Evolutionary conservation across 2,329 filamentous ascomycete species (phyloP).

Genomic region (Pseudogymnoascus sp.): DNA sequence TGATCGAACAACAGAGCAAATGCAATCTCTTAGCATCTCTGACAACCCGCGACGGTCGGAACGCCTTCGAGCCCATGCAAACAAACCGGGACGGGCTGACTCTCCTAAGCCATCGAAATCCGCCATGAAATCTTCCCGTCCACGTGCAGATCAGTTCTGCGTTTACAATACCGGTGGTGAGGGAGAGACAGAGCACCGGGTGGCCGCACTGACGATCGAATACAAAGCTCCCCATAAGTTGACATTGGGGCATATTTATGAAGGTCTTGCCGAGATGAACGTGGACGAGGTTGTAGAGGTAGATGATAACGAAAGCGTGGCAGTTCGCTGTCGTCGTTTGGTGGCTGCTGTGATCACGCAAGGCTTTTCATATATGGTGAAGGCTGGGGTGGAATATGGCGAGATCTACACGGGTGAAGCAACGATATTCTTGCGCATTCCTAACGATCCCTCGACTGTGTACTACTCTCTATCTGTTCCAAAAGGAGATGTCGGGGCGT

Average conservation of each 20-base stretch:
- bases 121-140: background rate
- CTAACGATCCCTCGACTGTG: slow-evolving; percentile 5
- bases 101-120: background rate
- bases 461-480: slow-evolving; percentile 10
- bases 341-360: slow-evolving; percentile 38
- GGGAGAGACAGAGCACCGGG: background rate
- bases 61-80: background rate
- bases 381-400: slow-evolving; percentile 29
- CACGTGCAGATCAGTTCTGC: background rate
- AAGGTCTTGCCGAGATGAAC: slow-evolving; percentile 28
- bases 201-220: slow-evolving; percentile 21
- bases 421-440: slow-evolving; percentile 9
- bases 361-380: slow-evolving; percentile 43
- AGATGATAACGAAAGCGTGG: slow-evolving; percentile 29
- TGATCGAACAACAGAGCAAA: background rate
- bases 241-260: slow-evolving; percentile 33
- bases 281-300: slow-evolving; percentile 33
- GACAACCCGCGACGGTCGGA: background rate
- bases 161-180: background rate
- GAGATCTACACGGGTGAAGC: slow-evolving; percentile 22
- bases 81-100: background rate
- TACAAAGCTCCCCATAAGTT: slow-evolving; percentile 43
- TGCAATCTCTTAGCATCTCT: background rate
- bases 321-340: slow-evolving; percentile 26
- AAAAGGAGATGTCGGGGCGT: background rate